These are phyloP conservation scores for Starmerella apis DNA, from an alignment of 805 yeast species.

Conservation along the genomic window DNA sequence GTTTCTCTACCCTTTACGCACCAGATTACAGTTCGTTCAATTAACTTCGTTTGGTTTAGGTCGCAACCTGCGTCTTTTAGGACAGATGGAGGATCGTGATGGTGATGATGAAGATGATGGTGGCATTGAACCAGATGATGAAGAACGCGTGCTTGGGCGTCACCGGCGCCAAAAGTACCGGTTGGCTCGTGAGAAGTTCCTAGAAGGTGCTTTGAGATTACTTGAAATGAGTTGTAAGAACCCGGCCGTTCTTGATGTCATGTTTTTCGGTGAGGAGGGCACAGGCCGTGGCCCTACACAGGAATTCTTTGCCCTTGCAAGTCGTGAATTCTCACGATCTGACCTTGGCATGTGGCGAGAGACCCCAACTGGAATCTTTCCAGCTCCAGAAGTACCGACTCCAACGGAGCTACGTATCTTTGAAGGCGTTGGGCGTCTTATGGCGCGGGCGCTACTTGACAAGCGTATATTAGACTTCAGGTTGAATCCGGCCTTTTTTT, in stretches of 20 bases:
- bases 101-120: conserved; percentile 1
- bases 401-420: conserved; percentile 40
- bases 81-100: conserved; percentile 46
- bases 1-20: conserved; percentile 73
- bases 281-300: conserved; percentile 93
- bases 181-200: conserved; percentile 55
- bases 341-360: conserved; percentile 61
- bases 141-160: conserved; percentile 44
- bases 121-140: conserved; percentile 3
- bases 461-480: conserved; percentile 77
- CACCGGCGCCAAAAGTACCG: conserved; percentile 71
- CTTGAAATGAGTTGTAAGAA: conserved; percentile 63
- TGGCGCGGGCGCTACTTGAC: conserved; percentile 79
- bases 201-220: conserved; percentile 71
- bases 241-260: conserved; percentile 78
- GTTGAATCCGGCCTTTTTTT: conserved; percentile 62
- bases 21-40: conserved; percentile 66
- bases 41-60: conserved; percentile 75
- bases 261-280: conserved; percentile 85
- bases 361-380: conserved; percentile 52
- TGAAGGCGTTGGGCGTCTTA: conserved; percentile 62
- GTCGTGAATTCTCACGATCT: conserved; percentile 56
- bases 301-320: conserved; percentile 78
- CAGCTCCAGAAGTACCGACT: conserved; percentile 31
- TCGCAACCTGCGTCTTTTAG: conserved; percentile 57